Conservation (phyloP, 2,329 filamentous ascomycete genomes). For the Amphichorda felina region DNA sequence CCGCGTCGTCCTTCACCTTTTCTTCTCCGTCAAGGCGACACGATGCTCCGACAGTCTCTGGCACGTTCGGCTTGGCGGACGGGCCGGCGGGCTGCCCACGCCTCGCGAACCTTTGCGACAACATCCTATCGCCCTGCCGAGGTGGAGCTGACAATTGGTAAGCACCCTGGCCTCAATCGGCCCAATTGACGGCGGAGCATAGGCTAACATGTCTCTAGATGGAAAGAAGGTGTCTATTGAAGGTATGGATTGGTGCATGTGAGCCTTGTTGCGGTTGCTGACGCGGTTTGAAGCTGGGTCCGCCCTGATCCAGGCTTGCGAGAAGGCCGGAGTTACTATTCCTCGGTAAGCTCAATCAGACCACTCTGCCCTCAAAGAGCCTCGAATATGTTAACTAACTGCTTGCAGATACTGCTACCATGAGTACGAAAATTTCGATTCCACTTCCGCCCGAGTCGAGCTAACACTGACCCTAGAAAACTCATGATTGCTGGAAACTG, state of each 20-base stretch:
- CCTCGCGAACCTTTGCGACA: constrained; percentile 71
- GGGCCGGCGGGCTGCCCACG: constrained; percentile 43
- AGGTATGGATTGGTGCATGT: constrained; percentile 43
- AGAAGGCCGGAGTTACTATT: constrained; percentile 86
- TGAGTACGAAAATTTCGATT: constrained; percentile 52
- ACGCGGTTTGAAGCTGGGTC: constrained; percentile 63
- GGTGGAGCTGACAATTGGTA: constrained; percentile 93
- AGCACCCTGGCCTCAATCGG: constrained; percentile 12
- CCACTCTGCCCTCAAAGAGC: background rate
- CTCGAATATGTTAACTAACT: constrained; percentile 10
- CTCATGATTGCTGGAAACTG: constrained; percentile 99
- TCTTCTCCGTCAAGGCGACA: constrained; percentile 42
- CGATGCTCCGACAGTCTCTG: constrained; percentile 58
- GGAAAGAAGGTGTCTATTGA: constrained; percentile 97
- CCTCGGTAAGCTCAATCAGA: constrained; percentile 50
- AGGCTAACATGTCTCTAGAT: constrained; percentile 45
- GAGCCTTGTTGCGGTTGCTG: constrained; percentile 15
- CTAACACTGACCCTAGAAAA: constrained; percentile 55
- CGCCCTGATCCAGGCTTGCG: constrained; percentile 96
- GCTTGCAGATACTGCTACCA: constrained; percentile 84
- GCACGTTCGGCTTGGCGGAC: constrained; percentile 58
- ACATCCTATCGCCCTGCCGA: constrained; percentile 71
- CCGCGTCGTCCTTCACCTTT: constrained; percentile 21
- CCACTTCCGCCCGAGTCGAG: constrained; percentile 12
- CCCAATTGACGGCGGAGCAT: constrained; percentile 15